phyloP scores from a whole-genome alignment of 345 rosid species.

The Eucalyptus tenuipes region DNA sequence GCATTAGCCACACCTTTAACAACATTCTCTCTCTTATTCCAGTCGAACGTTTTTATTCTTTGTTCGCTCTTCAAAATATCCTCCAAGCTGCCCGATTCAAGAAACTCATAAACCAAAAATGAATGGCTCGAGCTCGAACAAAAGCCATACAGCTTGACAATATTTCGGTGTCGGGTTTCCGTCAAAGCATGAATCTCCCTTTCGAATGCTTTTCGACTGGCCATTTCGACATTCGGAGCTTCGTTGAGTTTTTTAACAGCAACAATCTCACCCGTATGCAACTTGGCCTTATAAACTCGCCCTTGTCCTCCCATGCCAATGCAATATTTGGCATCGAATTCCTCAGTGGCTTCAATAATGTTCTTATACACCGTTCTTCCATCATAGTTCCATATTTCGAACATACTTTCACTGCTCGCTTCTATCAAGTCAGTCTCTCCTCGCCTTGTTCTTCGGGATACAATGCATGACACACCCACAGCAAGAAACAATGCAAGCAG shows the following conservation, averaged over 20 bases:
- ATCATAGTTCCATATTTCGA: not conserved
- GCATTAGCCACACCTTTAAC: not conserved
- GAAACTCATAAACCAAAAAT: slow-evolving; percentile 21
- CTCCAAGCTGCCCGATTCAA: slow-evolving; percentile 10
- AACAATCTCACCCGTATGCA: not conserved
- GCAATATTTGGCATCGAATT: not conserved
- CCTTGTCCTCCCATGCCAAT: slow-evolving; percentile 12
- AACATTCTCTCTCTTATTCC: slow-evolving; percentile 2
- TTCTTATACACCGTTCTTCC: slow-evolving; percentile 4
- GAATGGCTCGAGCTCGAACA: slow-evolving; percentile 6
- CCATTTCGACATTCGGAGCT: not conserved
- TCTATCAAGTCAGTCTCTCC: not conserved
- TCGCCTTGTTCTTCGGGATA: not conserved
- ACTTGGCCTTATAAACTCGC: slow-evolving; percentile 6
- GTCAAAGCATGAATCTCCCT: slow-evolving; percentile 16
- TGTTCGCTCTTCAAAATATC: not conserved
- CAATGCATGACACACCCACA: not conserved
- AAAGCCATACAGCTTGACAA: slow-evolving; percentile 17
- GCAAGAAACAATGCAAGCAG: not conserved
- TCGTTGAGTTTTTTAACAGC: slow-evolving; percentile 15
- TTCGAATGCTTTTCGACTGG: not conserved
- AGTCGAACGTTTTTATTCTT: not conserved
- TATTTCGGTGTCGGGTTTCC: slow-evolving; percentile 21
- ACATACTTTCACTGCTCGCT: not conserved
- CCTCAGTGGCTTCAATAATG: slow-evolving; percentile 7